Conservation (phyloP, 306 rosid species). For the Ormosia semicastrata region DNA sequence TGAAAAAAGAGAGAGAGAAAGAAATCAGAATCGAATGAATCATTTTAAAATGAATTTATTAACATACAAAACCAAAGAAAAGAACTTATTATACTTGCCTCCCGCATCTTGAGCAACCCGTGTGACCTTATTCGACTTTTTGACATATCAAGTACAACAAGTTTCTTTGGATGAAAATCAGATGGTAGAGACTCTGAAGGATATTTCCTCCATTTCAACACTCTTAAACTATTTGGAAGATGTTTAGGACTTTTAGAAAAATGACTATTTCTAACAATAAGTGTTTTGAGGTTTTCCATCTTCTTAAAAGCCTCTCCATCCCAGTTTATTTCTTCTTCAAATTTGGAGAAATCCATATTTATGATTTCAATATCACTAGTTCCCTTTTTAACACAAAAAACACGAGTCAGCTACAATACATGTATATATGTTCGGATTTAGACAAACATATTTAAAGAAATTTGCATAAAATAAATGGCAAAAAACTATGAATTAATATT, state of each 20-base stretch:
- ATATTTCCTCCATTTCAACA: neutral
- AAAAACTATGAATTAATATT: neutral
- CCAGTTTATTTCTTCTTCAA: neutral
- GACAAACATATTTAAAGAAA: neutral
- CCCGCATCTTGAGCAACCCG: neutral
- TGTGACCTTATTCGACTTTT: neutral
- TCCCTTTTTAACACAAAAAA: neutral
- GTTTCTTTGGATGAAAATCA: neutral
- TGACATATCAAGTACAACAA: neutral
- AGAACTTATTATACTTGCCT: neutral
- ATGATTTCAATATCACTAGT: neutral
- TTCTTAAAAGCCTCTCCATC: slow-evolving; percentile 3
- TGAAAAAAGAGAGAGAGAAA: neutral
- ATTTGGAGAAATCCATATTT: neutral
- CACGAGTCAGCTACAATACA: neutral
- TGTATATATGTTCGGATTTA: too few species aligned
- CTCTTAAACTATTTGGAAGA: slow-evolving; percentile 20
- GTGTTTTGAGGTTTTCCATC: slow-evolving; percentile 23
- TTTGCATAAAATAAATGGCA: neutral
- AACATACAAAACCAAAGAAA: neutral
- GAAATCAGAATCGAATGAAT: neutral
- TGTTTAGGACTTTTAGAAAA: slow-evolving; percentile 7
- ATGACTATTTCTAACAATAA: neutral
- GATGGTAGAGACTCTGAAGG: neutral
- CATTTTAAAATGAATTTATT: neutral